A percentile compares a stretch with the other conserved stretches of the same genome.
These are phyloP conservation scores for Penicillium sp. DNA, from an alignment of 2,329 filamentous ascomycete species.

Conservation along the genomic window DNA sequence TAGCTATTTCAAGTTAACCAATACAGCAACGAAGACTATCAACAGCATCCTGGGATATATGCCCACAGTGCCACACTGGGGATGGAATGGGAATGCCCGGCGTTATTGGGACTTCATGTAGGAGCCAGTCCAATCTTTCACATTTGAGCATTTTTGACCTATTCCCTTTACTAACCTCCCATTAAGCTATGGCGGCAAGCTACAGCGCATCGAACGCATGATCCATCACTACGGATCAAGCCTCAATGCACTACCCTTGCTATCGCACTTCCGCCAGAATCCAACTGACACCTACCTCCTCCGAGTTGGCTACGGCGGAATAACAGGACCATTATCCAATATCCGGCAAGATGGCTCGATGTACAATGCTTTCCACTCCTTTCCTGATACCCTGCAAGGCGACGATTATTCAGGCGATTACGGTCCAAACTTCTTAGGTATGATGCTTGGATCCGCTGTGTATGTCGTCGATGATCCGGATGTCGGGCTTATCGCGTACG, in stretches of 20 bases:
- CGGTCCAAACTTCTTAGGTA: conserved; percentile 54
- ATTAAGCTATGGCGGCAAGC: background rate
- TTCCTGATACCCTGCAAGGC: conserved; percentile 55
- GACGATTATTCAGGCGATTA: conserved; percentile 59
- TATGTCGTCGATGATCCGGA: background rate
- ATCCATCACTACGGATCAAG: conserved; percentile 62
- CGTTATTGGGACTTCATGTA: background rate
- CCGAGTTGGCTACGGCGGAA: conserved; percentile 46
- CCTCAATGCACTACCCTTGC: conserved; percentile 56
- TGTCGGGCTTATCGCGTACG: background rate
- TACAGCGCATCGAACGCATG: conserved; percentile 45
- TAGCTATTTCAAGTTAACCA: background rate
- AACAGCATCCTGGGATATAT: background rate
- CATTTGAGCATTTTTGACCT: too few relatives aligned
- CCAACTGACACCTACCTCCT: background rate
- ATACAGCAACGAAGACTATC: background rate
- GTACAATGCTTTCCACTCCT: conserved; percentile 57
- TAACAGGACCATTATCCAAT: conserved; percentile 37
- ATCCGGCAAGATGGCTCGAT: conserved; percentile 56
- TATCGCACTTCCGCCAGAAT: conserved; percentile 50
- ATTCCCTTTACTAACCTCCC: background rate
- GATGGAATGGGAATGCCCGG: background rate
- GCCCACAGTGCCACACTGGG: background rate
- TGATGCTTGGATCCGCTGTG: conserved; percentile 28
- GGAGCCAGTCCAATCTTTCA: background rate